Base-by-base conservation (phyloP, 768 basidiomycete species). In the Dentipellis sp. region DNA sequence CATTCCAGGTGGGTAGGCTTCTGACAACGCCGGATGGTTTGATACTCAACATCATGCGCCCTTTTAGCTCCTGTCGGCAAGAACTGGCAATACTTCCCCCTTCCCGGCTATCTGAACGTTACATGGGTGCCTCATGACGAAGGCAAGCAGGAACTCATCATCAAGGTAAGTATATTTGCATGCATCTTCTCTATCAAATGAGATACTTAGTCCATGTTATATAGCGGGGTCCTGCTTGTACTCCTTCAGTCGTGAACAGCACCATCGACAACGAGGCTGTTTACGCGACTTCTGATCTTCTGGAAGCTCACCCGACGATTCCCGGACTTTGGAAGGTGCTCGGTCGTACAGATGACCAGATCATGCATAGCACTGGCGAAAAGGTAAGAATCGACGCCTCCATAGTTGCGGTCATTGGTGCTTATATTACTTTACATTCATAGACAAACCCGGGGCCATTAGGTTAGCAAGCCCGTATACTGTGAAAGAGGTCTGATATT, bases 241-340 rank as follows among this genome's bases (percentile, higher is more conserved):
- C 48, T 6, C 48, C 48, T 16, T 50, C 48, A 23, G 23, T 23
- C 16, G 17, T 23, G 19, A 50, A 50, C 48, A 50, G 19, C 22
- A 50, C 11, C 16, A 21, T 50, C 6, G 48, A 50, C 19, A 22
- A 22, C 48, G 11, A 50, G 21, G 48, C 19, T 14, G 48, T 22
- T 10, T 50, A 50, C 48, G 48, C 48, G 22, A 50, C 48, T 23
- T 50, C 48, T 21, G 48, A 50, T 10, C 48, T 50, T 35, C 48
- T 50, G 8, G 48, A 50, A 50, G 19, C 48, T 16, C 48, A 50
- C 22, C 48, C 48, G 19, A 50, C 48, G 14, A 50, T 21, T 21
- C 19, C 71, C 3, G 67, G 72, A 1, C 42, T 70, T 17, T 81
- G 64, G 64, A 64, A 61, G 54, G 56, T 65, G 7, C 58, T 55